These are phyloP conservation scores for Striga hermonthica DNA, from an alignment of 305 asterid genomes.

Conservation along the genomic window DNA sequence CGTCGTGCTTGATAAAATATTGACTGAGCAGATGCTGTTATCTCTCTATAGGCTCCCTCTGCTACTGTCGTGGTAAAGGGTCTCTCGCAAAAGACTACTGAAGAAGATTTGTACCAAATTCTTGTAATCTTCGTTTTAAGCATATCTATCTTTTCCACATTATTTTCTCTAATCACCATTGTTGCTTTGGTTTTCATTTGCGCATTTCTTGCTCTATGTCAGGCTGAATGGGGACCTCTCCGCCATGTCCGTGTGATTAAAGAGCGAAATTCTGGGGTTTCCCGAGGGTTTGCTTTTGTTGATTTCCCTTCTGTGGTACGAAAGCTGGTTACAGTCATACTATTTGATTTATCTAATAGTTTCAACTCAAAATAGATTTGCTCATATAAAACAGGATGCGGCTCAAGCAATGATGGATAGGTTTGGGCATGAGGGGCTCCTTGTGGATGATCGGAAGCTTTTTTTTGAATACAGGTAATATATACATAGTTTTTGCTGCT, in stretches of 20 bases:
- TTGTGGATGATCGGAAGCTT: constrained; percentile 87
- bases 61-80: constrained; percentile 97
- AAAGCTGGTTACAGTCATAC: constrained; percentile 26
- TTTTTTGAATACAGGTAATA: constrained; percentile 89
- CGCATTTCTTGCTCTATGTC: constrained; percentile 23
- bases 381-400: constrained; percentile 56
- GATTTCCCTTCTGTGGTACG: constrained; percentile 95
- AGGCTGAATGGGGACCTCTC: constrained; percentile 99
- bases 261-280: constrained; percentile 85
- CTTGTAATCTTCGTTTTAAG: constrained; percentile 46
- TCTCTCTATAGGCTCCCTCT: constrained; percentile 74
- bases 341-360: constrained; percentile 14
- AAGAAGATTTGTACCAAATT: constrained; percentile 91
- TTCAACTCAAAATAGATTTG: constrained; percentile 17
- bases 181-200: constrained; percentile 19
- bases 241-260: constrained; percentile 96
- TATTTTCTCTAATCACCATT: constrained; percentile 14
- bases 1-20: constrained; percentile 7
- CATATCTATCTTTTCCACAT: constrained; percentile 28
- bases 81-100: constrained; percentile 89
- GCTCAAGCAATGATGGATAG: constrained; percentile 95
- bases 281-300: constrained; percentile 98
- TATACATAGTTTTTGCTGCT: not conserved
- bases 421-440: constrained; percentile 82
- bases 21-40: constrained; percentile 21